A percentile compares a stretch with the other conserved stretches of the same genome.
phyloP scores from a whole-genome alignment of 2,329 filamentous ascomycete species.

The Colletotrichum lupini region DNA sequence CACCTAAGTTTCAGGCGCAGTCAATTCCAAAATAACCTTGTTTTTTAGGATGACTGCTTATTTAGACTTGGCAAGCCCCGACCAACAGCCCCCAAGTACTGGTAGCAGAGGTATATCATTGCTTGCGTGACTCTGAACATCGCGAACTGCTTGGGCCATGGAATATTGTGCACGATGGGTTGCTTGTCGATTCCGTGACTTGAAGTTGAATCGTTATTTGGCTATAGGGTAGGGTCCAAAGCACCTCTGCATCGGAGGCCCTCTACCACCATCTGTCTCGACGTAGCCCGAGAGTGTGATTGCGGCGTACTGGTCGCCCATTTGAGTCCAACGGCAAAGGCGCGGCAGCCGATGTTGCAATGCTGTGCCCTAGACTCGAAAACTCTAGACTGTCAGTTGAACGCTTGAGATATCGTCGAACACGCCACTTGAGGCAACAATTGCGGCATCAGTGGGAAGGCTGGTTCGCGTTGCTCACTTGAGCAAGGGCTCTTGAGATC shows the following conservation, averaged over 20 bases:
- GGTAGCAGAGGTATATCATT: not conserved
- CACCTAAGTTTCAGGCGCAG: conserved; percentile 20
- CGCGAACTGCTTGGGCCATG: not conserved
- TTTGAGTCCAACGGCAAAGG: not conserved
- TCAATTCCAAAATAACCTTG: conserved; percentile 20
- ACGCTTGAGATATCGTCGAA: not conserved
- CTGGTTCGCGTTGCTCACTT: not conserved
- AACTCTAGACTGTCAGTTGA: not conserved
- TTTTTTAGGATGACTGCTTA: conserved; percentile 21
- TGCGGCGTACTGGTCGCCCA: not conserved
- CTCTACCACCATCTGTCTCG: not conserved
- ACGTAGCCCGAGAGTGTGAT: not conserved
- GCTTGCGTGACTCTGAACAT: not conserved
- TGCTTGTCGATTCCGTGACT: not conserved
- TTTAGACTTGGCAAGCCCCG: conserved; percentile 17
- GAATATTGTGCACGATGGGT: too few relatives aligned
- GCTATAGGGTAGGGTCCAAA: not conserved
- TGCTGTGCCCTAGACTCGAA: not conserved
- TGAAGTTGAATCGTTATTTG: not conserved
- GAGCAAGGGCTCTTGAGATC: not conserved
- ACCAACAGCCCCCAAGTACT: not conserved
- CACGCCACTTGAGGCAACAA: not conserved
- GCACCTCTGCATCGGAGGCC: not conserved
- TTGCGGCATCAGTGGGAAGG: not conserved
- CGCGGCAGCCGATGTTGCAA: not conserved